Evolutionary conservation across 371 early-diverging fungal species (phyloP), one percentile per base, ranked within the genome.

Genomic region (Capillidium rhysosporum): DNA sequence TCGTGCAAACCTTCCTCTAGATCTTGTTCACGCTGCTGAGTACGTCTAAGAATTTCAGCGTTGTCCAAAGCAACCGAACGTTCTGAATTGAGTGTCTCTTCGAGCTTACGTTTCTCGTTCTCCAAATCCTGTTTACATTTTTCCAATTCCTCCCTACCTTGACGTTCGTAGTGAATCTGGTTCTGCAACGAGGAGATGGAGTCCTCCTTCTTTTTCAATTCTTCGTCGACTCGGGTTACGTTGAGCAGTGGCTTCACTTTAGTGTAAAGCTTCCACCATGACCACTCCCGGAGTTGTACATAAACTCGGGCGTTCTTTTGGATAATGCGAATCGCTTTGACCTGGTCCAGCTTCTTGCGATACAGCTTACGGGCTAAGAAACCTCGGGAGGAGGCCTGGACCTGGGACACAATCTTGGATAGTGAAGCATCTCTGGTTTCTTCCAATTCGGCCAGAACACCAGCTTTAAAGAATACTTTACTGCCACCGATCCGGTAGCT

Each of bases 401-500:
- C 76, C 26, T 75, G 70, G 28, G 79, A 75, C 34, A 96, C 80
- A 40, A 92, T 77, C 28, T 76, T 76, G 24, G 83, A 67, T 21
- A 99, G 73, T 62, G 79, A 80, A 1, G 70, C 65, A 61, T 98
- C 97, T 26, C 99, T 75, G 10, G 75, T 69, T 58, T 98, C 93
- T 69, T 99, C 99, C 1, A 99, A 69, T 57, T 95, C 92, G 2
- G 98, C 95, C 23, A 94, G 69, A 57, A 98, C 94, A 8, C 98
- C 97, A 25, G 98, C 92, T 9, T 87, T 79, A 81, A 99, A 98
- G 64, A 99, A 99, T 24, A 99, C 91, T 64, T 94, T 98, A 54
- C 85, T 88, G 23, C 72, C 76, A 49, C 99, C 99, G 44, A 99
- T 75, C 21, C 89, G 79, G 65, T 86, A 99, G 60, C 82, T 77